Conservation (phyloP, 805 yeast species). For the Cyberlindnera mycetangii region DNA sequence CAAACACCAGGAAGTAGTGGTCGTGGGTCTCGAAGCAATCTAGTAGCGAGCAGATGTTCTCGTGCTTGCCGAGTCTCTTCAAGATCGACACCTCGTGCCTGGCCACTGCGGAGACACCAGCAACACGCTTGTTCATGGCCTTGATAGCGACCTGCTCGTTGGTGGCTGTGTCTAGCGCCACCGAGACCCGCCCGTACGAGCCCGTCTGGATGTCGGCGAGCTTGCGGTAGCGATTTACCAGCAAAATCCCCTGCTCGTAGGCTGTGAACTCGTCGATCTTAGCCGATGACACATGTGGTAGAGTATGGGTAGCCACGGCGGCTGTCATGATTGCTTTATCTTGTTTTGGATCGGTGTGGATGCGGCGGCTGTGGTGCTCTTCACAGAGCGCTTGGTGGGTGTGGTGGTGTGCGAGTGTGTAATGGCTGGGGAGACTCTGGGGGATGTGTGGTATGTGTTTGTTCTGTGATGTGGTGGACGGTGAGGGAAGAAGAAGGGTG, state of each 20-base stretch:
- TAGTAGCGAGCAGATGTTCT: constrained; percentile 54
- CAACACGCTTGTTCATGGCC: constrained; percentile 43
- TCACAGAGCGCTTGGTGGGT: not conserved
- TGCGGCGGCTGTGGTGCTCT: constrained; percentile 1
- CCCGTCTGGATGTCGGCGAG: constrained; percentile 41
- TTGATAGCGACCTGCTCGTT: constrained; percentile 48
- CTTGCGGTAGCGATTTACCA: constrained; percentile 41
- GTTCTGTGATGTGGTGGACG: not conserved
- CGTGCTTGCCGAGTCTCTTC: constrained; percentile 33
- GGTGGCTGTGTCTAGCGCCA: constrained; percentile 41
- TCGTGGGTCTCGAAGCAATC: constrained; percentile 54
- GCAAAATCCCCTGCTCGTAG: constrained; percentile 37
- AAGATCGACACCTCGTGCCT: constrained; percentile 50
- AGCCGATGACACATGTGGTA: constrained; percentile 2
- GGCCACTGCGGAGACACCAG: constrained; percentile 44
- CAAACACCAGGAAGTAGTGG: constrained; percentile 56
- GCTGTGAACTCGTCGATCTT: constrained; percentile 37
- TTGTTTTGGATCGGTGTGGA: not conserved
- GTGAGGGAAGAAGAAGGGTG: not conserved
- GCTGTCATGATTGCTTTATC: constrained; percentile 6
- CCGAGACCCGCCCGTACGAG: constrained; percentile 58
- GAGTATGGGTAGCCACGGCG: constrained; percentile 5
- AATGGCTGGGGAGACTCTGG: constrained; percentile 1
- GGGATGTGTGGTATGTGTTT: not conserved
- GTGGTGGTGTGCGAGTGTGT: not conserved